phyloP scores from a whole-genome alignment of 768 basidiomycete species.

The Suillus luteus region DNA sequence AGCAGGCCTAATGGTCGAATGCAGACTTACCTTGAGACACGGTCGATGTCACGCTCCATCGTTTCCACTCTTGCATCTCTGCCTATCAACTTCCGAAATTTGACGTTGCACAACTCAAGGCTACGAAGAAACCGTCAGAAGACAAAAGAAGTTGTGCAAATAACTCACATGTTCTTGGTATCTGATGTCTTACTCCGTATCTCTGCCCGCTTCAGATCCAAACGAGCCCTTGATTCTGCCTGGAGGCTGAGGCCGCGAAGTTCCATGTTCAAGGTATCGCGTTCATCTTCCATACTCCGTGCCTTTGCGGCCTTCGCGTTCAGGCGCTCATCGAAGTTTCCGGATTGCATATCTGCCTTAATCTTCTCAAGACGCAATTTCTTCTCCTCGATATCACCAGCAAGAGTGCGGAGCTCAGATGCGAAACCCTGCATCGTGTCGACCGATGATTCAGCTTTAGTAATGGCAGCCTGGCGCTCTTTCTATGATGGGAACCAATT shows the following conservation, averaged over 20 bases:
- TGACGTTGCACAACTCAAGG: constrained; percentile 57
- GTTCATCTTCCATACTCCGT: constrained; percentile 64
- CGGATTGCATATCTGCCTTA: constrained; percentile 55
- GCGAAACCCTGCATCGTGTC: constrained; percentile 58
- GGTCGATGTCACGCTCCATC: constrained; percentile 76
- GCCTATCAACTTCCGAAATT: constrained; percentile 68
- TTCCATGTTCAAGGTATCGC: constrained; percentile 72
- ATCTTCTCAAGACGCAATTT: constrained; percentile 58
- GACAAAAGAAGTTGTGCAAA: not conserved
- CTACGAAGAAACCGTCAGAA: constrained; percentile 41
- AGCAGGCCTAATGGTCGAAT: not conserved
- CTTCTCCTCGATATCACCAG: constrained; percentile 73
- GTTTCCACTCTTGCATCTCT: constrained; percentile 57
- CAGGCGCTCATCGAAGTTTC: constrained; percentile 67
- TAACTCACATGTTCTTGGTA: constrained; percentile 64
- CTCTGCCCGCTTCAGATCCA: constrained; percentile 75
- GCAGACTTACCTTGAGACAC: constrained; percentile 53
- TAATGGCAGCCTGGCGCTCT: constrained; percentile 54
- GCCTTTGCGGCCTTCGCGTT: constrained; percentile 53
- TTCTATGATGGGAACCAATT: constrained; percentile 31
- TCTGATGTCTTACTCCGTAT: constrained; percentile 64
- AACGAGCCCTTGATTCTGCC: constrained; percentile 76
- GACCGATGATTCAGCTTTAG: constrained; percentile 52
- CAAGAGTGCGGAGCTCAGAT: constrained; percentile 52
- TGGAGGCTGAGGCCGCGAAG: constrained; percentile 72